Evolutionary conservation across 78 protist species (phyloP), one percentile per base, ranked within the genome.

Genomic region (Diacronema lutheri): DNA sequence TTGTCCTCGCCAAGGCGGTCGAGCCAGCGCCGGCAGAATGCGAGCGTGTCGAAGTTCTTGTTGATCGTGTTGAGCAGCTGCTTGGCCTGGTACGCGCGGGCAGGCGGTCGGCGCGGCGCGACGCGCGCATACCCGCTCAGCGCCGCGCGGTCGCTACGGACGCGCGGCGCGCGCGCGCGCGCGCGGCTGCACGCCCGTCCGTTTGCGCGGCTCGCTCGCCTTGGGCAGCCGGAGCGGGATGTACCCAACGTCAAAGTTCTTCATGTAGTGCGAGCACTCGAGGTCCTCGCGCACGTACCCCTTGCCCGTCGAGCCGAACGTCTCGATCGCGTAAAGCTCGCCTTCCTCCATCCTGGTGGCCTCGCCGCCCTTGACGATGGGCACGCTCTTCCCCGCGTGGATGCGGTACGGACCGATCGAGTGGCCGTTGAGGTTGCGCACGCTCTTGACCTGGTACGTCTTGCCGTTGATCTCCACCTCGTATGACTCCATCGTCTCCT

Each of bases 271-370:
- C 31, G 90, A 74, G 91, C 97, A 93, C 50, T 96, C 99, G 31
- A 86, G 40, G 85, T 94, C 98, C 72, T 95, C 99, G 55, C 69
- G 81, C 68, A 90, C 93, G 66, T 57, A 23, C 5, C 93, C 98
- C 50, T 86, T 92, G 64, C 99, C 99, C 19, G 99, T 97, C 33
- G 97, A 90, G 40, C 99, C 99, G 83, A 99, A 99, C 31, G 99
- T 99, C 83, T 99, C 99, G 37, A 99, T 97, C n/a, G 99, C 99
- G 57, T 83, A 99, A 55, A 93, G 29, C 85, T 98, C 99, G 57
- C 98, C 97, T 69, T 97, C 99, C 69, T 97, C 95, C 98, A 95
- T 94, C 38, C 50, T 33, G 10, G 90, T 82, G 79, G 26, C 64
- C 64, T 93, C 86, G 55, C 88, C 90, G 37, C 97, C 95, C 89